Conservation (phyloP, 2,329 filamentous ascomycete species). For the Pestalotiopsis sp. region DNA sequence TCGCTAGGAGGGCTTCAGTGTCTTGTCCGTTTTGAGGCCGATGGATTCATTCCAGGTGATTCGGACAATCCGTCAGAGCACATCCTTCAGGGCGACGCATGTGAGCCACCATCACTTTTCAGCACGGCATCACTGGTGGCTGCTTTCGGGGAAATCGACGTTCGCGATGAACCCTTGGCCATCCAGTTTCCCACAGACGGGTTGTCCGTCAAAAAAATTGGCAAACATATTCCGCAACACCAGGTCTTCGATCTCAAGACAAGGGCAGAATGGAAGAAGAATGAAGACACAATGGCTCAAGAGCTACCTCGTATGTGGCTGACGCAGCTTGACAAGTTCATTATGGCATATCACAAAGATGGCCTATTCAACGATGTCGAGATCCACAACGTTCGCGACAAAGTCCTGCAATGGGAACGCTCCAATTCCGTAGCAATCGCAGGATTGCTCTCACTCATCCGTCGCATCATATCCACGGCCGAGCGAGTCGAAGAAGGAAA, state of each 20-base stretch:
- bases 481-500: neutral
- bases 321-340: conserved; percentile 39
- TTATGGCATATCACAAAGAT: conserved; percentile 42
- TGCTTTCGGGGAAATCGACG: neutral
- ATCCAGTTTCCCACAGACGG: neutral
- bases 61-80: too few species aligned
- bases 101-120: neutral
- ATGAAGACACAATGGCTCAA: conserved; percentile 32
- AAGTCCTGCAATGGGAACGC: conserved; percentile 14
- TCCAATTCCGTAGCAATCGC: neutral
- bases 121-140: neutral
- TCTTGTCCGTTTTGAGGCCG: conserved; percentile 59
- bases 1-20: conserved; percentile 54
- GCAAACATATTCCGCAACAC: conserved; percentile 31
- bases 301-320: conserved; percentile 48
- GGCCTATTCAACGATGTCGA: conserved; percentile 38
- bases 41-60: conserved; percentile 53
- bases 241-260: conserved; percentile 49
- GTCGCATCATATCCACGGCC: conserved; percentile 3
- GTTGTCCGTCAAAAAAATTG: conserved; percentile 23
- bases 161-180: neutral
- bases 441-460: conserved; percentile 13
- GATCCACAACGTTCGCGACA: conserved; percentile 4
- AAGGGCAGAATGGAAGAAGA: conserved; percentile 30
- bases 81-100: too few species aligned